Evolutionary conservation across 129 eudicot species (phyloP).

Genomic region (Logfia minima): DNA sequence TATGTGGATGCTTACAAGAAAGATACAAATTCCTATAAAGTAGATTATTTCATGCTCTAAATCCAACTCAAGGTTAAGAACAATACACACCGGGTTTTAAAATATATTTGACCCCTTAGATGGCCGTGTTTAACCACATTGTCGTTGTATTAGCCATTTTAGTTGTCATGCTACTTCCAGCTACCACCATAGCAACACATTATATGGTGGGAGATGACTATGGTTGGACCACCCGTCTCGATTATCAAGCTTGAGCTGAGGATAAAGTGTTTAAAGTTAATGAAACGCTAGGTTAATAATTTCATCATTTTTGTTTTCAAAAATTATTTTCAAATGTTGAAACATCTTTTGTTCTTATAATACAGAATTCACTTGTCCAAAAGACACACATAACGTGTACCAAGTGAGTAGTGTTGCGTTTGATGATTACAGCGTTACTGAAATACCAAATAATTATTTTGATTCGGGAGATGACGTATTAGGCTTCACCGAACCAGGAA

Average conservation of each 20-base stretch:
- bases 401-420: constrained; percentile 23
- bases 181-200: constrained; percentile 22
- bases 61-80: neutral
- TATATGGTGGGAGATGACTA: constrained; percentile 30
- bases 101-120: neutral
- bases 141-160: constrained; percentile 4
- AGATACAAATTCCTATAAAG: no score
- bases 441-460: neutral
- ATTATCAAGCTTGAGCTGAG: constrained; percentile 36
- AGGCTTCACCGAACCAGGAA: neutral
- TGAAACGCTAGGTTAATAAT: constrained; percentile 25
- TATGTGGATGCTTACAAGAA: no score
- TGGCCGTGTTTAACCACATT: neutral
- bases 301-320: neutral
- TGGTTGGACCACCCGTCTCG: constrained; percentile 29
- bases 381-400: constrained; percentile 36
- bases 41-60: neutral
- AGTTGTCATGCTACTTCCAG: constrained; percentile 13
- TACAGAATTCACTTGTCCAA: constrained; percentile 39
- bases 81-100: neutral
- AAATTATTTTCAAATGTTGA: neutral
- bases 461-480: neutral
- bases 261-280: constrained; percentile 28
- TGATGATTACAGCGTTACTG: constrained; percentile 20
- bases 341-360: neutral